phyloP scores from a whole-genome alignment of 371 early-diverging fungal species.

The Mortierella sp. region DNA sequence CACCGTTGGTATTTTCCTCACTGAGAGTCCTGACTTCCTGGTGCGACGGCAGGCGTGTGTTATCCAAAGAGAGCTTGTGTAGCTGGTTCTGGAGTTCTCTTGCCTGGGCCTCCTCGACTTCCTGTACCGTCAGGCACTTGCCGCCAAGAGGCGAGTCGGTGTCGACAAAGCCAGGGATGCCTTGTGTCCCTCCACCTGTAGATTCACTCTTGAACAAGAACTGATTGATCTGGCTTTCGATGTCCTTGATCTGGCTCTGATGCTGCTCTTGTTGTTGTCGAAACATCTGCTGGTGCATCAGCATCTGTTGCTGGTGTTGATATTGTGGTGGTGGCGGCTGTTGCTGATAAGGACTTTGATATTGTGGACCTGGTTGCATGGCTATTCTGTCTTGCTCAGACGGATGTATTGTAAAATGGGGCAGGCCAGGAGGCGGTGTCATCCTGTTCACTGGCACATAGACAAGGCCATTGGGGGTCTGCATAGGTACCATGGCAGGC shows the following conservation, averaged over 20 bases:
- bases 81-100: conserved; percentile 22
- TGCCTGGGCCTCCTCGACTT: conserved; percentile 47
- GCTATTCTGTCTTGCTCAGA: neutral
- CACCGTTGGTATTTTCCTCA: neutral
- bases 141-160: conserved; percentile 8
- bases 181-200: neutral
- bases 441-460: conserved; percentile 36
- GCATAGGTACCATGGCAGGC: conserved; percentile 19
- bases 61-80: conserved; percentile 22
- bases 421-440: conserved; percentile 38
- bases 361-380: neutral
- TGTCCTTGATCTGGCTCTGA: conserved; percentile 22
- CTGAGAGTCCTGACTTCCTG: conserved; percentile 1
- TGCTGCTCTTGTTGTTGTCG: conserved; percentile 29
- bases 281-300: conserved; percentile 13
- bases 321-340: neutral
- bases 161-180: neutral
- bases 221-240: conserved; percentile 46
- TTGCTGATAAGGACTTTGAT: neutral
- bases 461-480: conserved; percentile 20
- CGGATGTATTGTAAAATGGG: conserved; percentile 23
- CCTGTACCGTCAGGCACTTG: conserved; percentile 32
- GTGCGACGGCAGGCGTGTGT: conserved; percentile 16
- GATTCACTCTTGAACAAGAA: conserved; percentile 29
- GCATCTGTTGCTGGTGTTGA: conserved; percentile 14